Evolutionary conservation across 2,329 filamentous ascomycete species (phyloP).

Genomic region (Exophiala phaeomuriformis): DNA sequence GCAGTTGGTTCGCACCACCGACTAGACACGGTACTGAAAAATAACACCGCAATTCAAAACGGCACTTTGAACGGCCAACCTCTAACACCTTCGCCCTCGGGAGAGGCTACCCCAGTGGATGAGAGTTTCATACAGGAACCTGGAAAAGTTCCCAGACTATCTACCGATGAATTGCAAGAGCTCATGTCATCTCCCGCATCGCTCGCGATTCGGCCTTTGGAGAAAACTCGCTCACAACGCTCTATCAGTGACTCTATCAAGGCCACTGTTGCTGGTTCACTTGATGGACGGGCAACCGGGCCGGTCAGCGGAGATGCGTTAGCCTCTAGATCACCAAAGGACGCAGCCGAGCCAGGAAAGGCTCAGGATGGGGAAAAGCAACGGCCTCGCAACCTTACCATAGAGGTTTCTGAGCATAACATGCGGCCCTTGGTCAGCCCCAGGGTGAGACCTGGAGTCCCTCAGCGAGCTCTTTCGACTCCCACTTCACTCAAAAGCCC

Average conservation of each 20-base stretch:
- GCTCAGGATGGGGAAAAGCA: conserved; percentile 23
- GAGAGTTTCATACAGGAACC: conserved; percentile 19
- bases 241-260: background rate
- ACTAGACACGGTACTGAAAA: background rate
- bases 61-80: background rate
- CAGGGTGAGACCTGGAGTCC: conserved; percentile 6
- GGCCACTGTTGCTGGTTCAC: background rate
- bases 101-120: background rate
- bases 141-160: conserved; percentile 44
- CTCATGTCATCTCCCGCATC: conserved; percentile 49
- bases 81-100: background rate
- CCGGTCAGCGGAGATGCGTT: conserved; percentile 14
- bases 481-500: conserved; percentile 14
- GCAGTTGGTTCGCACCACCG: too few species aligned
- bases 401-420: conserved; percentile 13
- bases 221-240: conserved; percentile 31
- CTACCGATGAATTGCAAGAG: conserved; percentile 48
- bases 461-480: conserved; percentile 13
- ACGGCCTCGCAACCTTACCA: conserved; percentile 20
- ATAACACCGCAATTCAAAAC: too few species aligned
- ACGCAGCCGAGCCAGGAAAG: conserved; percentile 26
- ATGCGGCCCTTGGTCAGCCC: conserved; percentile 6
- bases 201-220: conserved; percentile 43
- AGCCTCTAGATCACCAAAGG: conserved; percentile 17
- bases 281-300: background rate